These are phyloP conservation scores for Aaosphaeria arxii DNA, from an alignment of 2,329 filamentous ascomycete genomes.

Conservation along the genomic window DNA sequence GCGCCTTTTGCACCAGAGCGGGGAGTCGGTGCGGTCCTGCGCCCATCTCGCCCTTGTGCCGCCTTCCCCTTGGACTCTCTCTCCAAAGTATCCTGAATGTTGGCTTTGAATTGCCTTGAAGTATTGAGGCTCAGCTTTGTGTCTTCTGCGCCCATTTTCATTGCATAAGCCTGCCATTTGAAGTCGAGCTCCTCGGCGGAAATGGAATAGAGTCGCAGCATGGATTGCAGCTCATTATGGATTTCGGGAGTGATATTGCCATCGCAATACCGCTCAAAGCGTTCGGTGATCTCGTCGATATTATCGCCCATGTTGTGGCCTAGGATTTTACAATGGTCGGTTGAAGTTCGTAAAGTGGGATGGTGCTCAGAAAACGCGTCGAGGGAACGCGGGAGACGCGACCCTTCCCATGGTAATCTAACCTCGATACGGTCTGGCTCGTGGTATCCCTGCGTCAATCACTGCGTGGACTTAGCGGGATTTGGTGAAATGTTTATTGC, in stretches of 20 bases:
- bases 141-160: conserved; percentile 86
- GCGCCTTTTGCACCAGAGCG: conserved; percentile 52
- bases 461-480: too few species aligned
- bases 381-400: too few species aligned
- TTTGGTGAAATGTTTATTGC: too few species aligned
- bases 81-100: conserved; percentile 80
- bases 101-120: conserved; percentile 77
- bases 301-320: conserved; percentile 45
- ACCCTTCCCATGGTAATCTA: too few species aligned
- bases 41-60: conserved; percentile 59
- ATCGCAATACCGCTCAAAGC: conserved; percentile 60
- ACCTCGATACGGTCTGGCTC: too few species aligned
- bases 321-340: conserved; percentile 1
- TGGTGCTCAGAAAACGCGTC: neutral
- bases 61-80: conserved; percentile 67
- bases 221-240: conserved; percentile 76
- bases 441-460: too few species aligned
- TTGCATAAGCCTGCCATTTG: conserved; percentile 98
- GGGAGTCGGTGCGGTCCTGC: conserved; percentile 61
- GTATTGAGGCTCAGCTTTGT: conserved; percentile 68
- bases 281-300: conserved; percentile 55
- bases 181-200: conserved; percentile 85
- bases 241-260: conserved; percentile 70
- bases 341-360: conserved; percentile 5
- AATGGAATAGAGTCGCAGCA: conserved; percentile 79